A percentile compares a stretch with the other conserved stretches of the same genome.
Conservation (phyloP, 2,329 filamentous ascomycete species). For the Pseudopithomyces chartarum region DNA sequence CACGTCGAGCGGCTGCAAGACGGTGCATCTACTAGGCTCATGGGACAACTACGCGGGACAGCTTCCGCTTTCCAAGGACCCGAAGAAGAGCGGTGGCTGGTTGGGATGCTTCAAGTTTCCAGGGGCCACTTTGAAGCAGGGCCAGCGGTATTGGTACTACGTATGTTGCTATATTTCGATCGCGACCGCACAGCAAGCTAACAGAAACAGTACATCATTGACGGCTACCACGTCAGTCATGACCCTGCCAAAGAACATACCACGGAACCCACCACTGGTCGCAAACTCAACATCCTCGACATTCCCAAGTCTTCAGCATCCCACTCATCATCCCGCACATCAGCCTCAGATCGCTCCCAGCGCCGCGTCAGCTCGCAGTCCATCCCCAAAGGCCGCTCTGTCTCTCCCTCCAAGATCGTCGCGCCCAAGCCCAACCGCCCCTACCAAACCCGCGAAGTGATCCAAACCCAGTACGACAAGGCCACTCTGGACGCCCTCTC, state of each 20-base stretch:
- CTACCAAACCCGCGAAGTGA: constrained; percentile 84
- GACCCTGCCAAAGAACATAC: constrained; percentile 89
- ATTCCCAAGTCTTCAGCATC: constrained; percentile 64
- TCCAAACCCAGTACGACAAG: constrained; percentile 78
- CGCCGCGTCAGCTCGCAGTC: constrained; percentile 63
- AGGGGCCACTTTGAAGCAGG: constrained; percentile 80
- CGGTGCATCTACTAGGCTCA: constrained; percentile 94
- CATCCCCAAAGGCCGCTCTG: constrained; percentile 84
- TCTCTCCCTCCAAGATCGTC: constrained; percentile 87
- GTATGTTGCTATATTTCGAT: constrained; percentile 42
- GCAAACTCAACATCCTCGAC: constrained; percentile 96
- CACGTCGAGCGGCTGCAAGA: constrained; percentile 95
- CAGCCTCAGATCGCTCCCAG: constrained; percentile 49
- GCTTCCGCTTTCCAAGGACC: constrained; percentile 90
- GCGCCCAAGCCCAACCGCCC: constrained; percentile 89
- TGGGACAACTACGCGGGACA: constrained; percentile 98
- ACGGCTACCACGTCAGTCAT: constrained; percentile 97
- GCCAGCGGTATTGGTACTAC: constrained; percentile 99
- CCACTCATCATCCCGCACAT: constrained; percentile 54
- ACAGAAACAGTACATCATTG: constrained; percentile 78
- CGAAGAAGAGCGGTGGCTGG: constrained; percentile 89
- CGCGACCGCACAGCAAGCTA: neutral
- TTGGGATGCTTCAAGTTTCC: constrained; percentile 97
- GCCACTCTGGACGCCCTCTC: constrained; percentile 80
- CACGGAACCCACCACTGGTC: constrained; percentile 93